These are phyloP conservation scores for Cajanus cajan DNA, from an alignment of 306 rosid genomes.

Conservation along the genomic window DNA sequence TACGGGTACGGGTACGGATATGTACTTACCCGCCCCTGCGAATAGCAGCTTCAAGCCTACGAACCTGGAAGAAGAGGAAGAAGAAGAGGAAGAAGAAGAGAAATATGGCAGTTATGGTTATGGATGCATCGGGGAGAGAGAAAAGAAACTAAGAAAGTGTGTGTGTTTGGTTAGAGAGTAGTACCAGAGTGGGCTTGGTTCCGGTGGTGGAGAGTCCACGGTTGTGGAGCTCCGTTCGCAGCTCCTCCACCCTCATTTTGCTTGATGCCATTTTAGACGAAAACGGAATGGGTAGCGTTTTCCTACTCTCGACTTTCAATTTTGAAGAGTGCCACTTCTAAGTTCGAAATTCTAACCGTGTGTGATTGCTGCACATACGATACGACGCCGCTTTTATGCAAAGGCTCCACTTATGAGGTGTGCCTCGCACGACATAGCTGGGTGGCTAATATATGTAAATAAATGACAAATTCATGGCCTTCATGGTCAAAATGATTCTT, in stretches of 20 bases:
- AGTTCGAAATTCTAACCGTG: background rate
- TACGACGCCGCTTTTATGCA: conserved; percentile 18
- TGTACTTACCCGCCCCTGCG: no score
- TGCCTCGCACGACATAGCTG: conserved; percentile 16
- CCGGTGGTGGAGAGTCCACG: conserved; percentile 77
- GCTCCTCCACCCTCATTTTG: conserved; percentile 72
- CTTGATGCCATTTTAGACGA: conserved; percentile 58
- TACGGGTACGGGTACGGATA: no score
- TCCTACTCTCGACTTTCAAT: background rate
- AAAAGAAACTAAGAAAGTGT: no score
- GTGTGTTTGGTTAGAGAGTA: no score
- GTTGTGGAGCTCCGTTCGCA: conserved; percentile 59
- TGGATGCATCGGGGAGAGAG: background rate
- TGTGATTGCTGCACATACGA: background rate
- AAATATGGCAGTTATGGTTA: no score
- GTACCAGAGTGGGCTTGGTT: conserved; percentile 69
- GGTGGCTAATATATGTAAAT: background rate
- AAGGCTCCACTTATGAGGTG: background rate
- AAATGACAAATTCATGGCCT: background rate
- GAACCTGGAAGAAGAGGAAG: conserved; percentile 63
- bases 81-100: no score
- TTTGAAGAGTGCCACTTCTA: background rate
- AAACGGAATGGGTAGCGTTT: background rate
- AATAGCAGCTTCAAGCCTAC: conserved; percentile 59
- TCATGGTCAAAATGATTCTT: no score